Evolutionary conservation across 108 stramenopile species (phyloP), one percentile per base, ranked within the genome.

Genomic region (Parmales sp.): DNA sequence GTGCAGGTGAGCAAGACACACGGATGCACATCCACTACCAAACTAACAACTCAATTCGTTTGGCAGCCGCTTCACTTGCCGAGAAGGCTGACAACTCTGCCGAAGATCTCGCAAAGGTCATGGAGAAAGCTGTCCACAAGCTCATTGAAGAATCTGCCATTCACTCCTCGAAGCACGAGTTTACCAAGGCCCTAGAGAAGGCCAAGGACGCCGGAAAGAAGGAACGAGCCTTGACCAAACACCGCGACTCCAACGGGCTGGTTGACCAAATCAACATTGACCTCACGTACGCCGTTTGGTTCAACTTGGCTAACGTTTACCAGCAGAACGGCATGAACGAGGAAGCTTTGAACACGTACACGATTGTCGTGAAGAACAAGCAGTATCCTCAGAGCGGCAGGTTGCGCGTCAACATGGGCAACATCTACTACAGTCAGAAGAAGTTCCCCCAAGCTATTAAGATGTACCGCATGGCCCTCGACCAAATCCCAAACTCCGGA

Each of bases 381-480:
- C 77, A 82, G 45, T 81, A 83, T 49, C 72, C 68, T 7, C 82
- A 75, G 44, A 39, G 76, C 64, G 54, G 65, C 34, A 9, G 90
- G 20, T 48, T 88, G 18, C 74, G 89, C 19, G 83, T 90, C 23
- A 93, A 92, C 80, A 86, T 90, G 82, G 93, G 93, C 22, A 94
- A 94, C 74, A 68, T 94, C 29, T 83, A 91, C 74, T 92, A 81
- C 73, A 67, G 75, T 37, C 88, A 88, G 82, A 68, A 74, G 43
- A 64, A 89, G 39, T 94, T 88, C 70, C 63, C 80, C 28, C 39
- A 88, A 65, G 93, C 93, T 1, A 88, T 93, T 11, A 91, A 86
- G 66, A 78, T 78, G 74, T 94, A 91, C 76, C 74, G 88, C 37
- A 92, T 91, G 91, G 90, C 91, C 23, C 69, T 92, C 45, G 93